Conservation (phyloP, 2,329 filamentous ascomycete species). For the Ustulina deusta region DNA sequence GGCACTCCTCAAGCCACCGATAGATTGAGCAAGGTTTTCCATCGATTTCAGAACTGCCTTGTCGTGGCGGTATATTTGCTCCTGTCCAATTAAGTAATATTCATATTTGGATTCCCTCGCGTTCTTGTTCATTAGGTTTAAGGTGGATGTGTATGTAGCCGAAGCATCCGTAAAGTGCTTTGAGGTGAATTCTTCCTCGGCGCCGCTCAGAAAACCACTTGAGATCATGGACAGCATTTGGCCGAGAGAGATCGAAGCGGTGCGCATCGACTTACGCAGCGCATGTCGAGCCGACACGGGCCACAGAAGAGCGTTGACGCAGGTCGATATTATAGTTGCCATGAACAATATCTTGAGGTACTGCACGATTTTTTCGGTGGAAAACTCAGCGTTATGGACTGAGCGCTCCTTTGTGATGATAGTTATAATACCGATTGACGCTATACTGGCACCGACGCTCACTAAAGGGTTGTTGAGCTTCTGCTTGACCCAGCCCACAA, state of each 20-base stretch:
- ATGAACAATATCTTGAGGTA: slow-evolving; percentile 87
- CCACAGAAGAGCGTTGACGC: slow-evolving; percentile 82
- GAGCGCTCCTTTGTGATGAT: slow-evolving; percentile 92
- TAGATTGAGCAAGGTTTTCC: slow-evolving; percentile 85
- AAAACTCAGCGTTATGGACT: slow-evolving; percentile 84
- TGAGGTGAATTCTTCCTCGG: slow-evolving; percentile 79
- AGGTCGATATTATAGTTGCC: slow-evolving; percentile 77
- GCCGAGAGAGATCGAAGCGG: slow-evolving; percentile 79
- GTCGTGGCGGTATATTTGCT: slow-evolving; percentile 82
- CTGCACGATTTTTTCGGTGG: slow-evolving; percentile 82
- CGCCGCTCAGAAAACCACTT: slow-evolving; percentile 83
- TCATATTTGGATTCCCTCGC: slow-evolving; percentile 89
- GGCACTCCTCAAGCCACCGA: slow-evolving; percentile 90
- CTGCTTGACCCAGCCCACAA: slow-evolving; percentile 90
- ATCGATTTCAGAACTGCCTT: slow-evolving; percentile 85
- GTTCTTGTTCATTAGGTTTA: slow-evolving; percentile 78
- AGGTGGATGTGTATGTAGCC: slow-evolving; percentile 73
- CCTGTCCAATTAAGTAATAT: slow-evolving; percentile 83
- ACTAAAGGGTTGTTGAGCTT: slow-evolving; percentile 81
- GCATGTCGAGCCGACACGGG: slow-evolving; percentile 80
- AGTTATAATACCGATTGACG: slow-evolving; percentile 89
- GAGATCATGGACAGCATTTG: slow-evolving; percentile 87
- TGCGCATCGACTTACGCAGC: slow-evolving; percentile 78
- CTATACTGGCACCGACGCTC: slow-evolving; percentile 85
- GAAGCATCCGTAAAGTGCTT: slow-evolving; percentile 72